phyloP scores from a whole-genome alignment of 176 grass and related monocot species.

The Musa beccarii region DNA sequence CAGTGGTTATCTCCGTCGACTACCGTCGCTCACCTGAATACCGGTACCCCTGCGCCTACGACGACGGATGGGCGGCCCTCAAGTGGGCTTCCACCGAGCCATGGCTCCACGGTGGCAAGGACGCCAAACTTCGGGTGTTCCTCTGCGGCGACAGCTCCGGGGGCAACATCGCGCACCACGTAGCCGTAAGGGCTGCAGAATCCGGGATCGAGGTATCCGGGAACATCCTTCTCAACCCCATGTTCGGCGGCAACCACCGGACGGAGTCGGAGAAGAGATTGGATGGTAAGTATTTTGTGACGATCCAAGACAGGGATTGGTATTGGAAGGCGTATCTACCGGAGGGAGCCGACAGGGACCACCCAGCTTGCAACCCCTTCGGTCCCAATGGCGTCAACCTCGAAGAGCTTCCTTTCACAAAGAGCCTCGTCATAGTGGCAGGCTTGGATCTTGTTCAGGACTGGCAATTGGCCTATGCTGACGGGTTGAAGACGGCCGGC shows the following conservation, averaged over 20 bases:
- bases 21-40: conserved; percentile 81
- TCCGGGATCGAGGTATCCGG: conserved; percentile 54
- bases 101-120: conserved; percentile 51
- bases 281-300: conserved; percentile 92
- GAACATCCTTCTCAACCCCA: conserved; percentile 85
- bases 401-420: conserved; percentile 49
- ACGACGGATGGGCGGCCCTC: conserved; percentile 75
- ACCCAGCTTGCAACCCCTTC: conserved; percentile 81
- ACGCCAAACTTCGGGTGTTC: conserved; percentile 45
- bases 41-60: conserved; percentile 80
- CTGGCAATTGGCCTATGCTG: conserved; percentile 71
- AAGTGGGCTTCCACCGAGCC: conserved; percentile 62
- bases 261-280: conserved; percentile 76
- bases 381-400: conserved; percentile 57
- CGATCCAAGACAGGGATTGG: conserved; percentile 89
- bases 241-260: conserved; percentile 69
- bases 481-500: conserved; percentile 55
- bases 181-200: conserved; percentile 55
- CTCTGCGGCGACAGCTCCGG: conserved; percentile 83
- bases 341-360: conserved; percentile 68
- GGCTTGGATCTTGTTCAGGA: conserved; percentile 78
- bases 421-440: conserved; percentile 85
- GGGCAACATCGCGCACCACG: conserved; percentile 93
- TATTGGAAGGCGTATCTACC: conserved; percentile 98
- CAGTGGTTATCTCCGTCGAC: conserved; percentile 80